Evolutionary conservation across 352 stramenopile genomes (phyloP).

Genomic region (Phytophthora sp.): DNA sequence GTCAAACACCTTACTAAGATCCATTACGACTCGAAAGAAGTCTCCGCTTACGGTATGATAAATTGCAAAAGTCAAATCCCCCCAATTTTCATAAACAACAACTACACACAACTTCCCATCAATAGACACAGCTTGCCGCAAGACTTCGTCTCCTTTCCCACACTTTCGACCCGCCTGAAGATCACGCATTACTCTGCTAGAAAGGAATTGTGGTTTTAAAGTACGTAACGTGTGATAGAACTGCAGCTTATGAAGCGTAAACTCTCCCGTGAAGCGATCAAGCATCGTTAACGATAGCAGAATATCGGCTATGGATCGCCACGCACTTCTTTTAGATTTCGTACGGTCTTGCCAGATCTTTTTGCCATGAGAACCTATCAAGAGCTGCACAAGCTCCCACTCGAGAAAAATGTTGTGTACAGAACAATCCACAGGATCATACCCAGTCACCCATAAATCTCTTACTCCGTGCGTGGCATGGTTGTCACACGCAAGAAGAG

Average conservation of each 20-base stretch:
- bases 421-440: slow-evolving; percentile 44
- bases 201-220: slow-evolving; percentile 53
- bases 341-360: slow-evolving; percentile 16
- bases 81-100: slow-evolving; percentile 81
- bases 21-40: slow-evolving; percentile 39
- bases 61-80: slow-evolving; percentile 60
- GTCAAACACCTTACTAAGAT: slow-evolving; percentile 41
- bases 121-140: slow-evolving; percentile 58
- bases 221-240: slow-evolving; percentile 74
- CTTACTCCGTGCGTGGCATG: neutral
- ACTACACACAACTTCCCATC: slow-evolving; percentile 57
- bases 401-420: slow-evolving; percentile 73
- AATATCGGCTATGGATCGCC: slow-evolving; percentile 44
- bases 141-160: slow-evolving; percentile 71
- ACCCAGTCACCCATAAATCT: slow-evolving; percentile 60
- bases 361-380: slow-evolving; percentile 32
- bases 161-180: slow-evolving; percentile 60
- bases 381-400: slow-evolving; percentile 66
- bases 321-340: slow-evolving; percentile 14
- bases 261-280: slow-evolving; percentile 73
- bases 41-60: slow-evolving; percentile 52
- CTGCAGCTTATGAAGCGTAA: slow-evolving; percentile 70
- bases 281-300: slow-evolving; percentile 65
- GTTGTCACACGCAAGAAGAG: neutral
- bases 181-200: slow-evolving; percentile 70